Conservation (phyloP, 495 filamentous ascomycete species). For the Evansstolkia leycettana region DNA sequence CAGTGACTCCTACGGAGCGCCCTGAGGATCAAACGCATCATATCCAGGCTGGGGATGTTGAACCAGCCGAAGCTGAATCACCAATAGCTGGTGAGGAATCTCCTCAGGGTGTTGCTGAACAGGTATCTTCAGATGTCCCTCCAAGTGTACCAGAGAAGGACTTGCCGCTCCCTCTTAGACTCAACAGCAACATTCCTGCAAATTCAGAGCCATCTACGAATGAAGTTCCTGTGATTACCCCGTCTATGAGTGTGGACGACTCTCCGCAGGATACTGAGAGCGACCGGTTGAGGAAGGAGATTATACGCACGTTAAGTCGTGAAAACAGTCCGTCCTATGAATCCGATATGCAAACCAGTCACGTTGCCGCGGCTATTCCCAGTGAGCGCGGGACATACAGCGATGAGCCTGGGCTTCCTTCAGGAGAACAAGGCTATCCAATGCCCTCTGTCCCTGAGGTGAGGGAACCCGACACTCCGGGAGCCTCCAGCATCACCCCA, state of each 20-base stretch:
- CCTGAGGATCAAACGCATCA: constrained; percentile 2
- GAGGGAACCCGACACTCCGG: too few relatives aligned
- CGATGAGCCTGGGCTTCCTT: too few relatives aligned
- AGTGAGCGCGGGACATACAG: too few relatives aligned
- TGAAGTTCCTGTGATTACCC: constrained; percentile 34
- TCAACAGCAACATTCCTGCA: constrained; percentile 12
- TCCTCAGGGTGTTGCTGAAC: constrained; percentile 3
- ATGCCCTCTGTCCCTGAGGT: too few relatives aligned
- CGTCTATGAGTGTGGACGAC: constrained; percentile 42
- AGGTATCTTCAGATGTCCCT: constrained; percentile 14
- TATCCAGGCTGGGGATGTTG: background rate
- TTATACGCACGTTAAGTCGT: constrained; percentile 62
- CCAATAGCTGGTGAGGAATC: background rate
- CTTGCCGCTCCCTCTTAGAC: constrained; percentile 26
- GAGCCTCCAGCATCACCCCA: background rate
- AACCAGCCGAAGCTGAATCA: constrained; percentile 1
- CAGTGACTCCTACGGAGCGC: constrained; percentile 14
- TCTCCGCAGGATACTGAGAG: constrained; percentile 55
- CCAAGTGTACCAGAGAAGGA: constrained; percentile 27
- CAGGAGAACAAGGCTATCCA: too few relatives aligned
- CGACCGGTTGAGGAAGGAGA: constrained; percentile 68
- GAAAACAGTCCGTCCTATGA: constrained; percentile 24
- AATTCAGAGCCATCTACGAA: constrained; percentile 4
- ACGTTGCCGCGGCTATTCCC: too few relatives aligned
- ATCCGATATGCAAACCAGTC: background rate